A percentile compares a stretch with the other conserved stretches of the same genome.
Evolutionary conservation across 441 rosid species (phyloP).

Genomic region (Macaranga tanarius): DNA sequence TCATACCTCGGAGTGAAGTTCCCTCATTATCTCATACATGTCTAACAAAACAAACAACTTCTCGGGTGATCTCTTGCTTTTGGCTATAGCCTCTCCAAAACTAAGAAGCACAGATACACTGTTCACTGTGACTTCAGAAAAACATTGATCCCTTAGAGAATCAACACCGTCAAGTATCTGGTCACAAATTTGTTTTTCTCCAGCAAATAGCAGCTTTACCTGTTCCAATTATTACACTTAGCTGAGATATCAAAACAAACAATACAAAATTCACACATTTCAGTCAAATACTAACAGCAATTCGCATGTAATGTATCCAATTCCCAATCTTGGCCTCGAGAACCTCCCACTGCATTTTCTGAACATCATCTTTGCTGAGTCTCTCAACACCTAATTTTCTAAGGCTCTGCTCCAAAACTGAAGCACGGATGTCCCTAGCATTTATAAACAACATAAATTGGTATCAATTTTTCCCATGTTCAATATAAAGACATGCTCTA

Average conservation of each 20-base stretch:
- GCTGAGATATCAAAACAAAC: background rate
- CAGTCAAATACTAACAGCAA: constrained; percentile 54
- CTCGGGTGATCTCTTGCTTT: constrained; percentile 94
- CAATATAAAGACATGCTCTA: background rate
- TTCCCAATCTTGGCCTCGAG: constrained; percentile 95
- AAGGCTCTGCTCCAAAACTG: constrained; percentile 87
- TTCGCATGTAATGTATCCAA: constrained; percentile 96
- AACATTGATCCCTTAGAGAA: constrained; percentile 77
- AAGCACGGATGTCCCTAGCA: constrained; percentile 82
- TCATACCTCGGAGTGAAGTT: constrained; percentile 78
- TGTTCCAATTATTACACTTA: constrained; percentile 39
- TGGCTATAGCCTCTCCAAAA: constrained; percentile 91
- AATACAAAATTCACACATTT: background rate
- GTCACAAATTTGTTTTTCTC: constrained; percentile 84
- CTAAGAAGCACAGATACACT: constrained; percentile 76
- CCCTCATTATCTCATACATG: constrained; percentile 97
- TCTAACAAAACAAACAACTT: constrained; percentile 80
- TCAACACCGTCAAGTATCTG: constrained; percentile 71
- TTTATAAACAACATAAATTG: constrained; percentile 13
- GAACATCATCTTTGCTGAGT: constrained; percentile 92
- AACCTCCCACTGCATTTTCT: constrained; percentile 98
- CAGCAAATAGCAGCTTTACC: constrained; percentile 84
- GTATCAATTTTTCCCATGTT: constrained; percentile 3
- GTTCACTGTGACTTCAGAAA: constrained; percentile 79
- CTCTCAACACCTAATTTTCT: constrained; percentile 87